Percentiles rank a stretch among this genome's conserved stretches.
Evolutionary conservation across 1,284 basidiomycete genomes (phyloP).

Genomic region (Melampsora larici-populina): DNA sequence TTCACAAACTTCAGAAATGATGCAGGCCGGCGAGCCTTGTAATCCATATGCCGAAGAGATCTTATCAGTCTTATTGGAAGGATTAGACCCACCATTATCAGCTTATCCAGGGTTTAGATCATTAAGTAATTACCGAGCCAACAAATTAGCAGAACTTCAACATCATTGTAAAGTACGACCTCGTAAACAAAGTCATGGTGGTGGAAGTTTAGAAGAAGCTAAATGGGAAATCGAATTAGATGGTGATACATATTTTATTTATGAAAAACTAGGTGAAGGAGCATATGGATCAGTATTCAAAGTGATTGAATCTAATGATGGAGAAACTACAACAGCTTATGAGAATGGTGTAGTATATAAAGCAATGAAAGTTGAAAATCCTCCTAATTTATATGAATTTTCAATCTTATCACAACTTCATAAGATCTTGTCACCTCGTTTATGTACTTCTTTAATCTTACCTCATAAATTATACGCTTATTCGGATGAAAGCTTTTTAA

Average conservation of each 20-base stretch:
- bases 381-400: conserved; percentile 88
- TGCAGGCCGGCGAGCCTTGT: conserved; percentile 73
- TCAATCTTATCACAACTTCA: conserved; percentile 78
- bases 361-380: conserved; percentile 89
- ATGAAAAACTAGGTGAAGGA: conserved; percentile 90
- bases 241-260: conserved; percentile 55
- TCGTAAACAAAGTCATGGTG: conserved; percentile 47
- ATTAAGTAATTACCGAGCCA: conserved; percentile 60
- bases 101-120: conserved; percentile 66
- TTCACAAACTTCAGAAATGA: conserved; percentile 23
- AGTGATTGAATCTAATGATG: conserved; percentile 58
- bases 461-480: conserved; percentile 72
- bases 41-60: conserved; percentile 75
- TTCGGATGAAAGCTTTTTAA: conserved; percentile 82
- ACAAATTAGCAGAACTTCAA: conserved; percentile 64
- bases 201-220: conserved; percentile 26
- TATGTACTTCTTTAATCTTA: conserved; percentile 67
- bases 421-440: conserved; percentile 61
- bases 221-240: conserved; percentile 28
- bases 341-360: conserved; percentile 62
- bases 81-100: conserved; percentile 61
- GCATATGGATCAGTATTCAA: conserved; percentile 91
- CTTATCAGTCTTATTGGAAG: conserved; percentile 63
- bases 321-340: conserved; percentile 53
- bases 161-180: conserved; percentile 56